Percentiles rank a stretch among this genome's conserved stretches.
These are phyloP conservation scores for Camelina hispida DNA, from an alignment of 345 rosid species.

Conservation along the genomic window DNA sequence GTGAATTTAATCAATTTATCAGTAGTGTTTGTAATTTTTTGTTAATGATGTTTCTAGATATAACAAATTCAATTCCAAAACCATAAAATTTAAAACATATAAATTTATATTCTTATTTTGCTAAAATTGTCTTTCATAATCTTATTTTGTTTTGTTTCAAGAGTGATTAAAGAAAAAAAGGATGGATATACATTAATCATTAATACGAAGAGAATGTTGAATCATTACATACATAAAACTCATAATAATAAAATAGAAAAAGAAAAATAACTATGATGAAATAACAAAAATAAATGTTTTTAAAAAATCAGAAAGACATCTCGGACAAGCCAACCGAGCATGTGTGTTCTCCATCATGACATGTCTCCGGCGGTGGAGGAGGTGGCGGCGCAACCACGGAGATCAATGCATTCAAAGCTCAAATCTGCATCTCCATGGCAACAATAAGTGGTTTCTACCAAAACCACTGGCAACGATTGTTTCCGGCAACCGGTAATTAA, in stretches of 20 bases:
- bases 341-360: conserved; percentile 28
- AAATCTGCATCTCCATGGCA: conserved; percentile 95
- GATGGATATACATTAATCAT: conserved; percentile 5
- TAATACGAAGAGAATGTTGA: neutral
- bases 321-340: conserved; percentile 37
- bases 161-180: neutral
- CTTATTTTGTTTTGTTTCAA: neutral
- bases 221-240: neutral
- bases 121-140: too few species aligned
- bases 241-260: conserved; percentile 2
- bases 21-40: too few species aligned
- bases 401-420: conserved; percentile 75
- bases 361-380: neutral
- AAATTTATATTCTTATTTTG: too few species aligned
- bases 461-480: conserved; percentile 77
- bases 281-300: neutral
- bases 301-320: neutral
- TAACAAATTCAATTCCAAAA: too few species aligned
- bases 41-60: too few species aligned
- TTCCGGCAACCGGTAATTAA: conserved; percentile 96
- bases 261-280: conserved; percentile 8
- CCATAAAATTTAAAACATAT: too few species aligned
- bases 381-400: conserved; percentile 41
- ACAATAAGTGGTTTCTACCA: conserved; percentile 85
- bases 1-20: too few species aligned